Base-by-base conservation (phyloP, 176 grass and related monocot species). In the Pontederia paniculata region DNA sequence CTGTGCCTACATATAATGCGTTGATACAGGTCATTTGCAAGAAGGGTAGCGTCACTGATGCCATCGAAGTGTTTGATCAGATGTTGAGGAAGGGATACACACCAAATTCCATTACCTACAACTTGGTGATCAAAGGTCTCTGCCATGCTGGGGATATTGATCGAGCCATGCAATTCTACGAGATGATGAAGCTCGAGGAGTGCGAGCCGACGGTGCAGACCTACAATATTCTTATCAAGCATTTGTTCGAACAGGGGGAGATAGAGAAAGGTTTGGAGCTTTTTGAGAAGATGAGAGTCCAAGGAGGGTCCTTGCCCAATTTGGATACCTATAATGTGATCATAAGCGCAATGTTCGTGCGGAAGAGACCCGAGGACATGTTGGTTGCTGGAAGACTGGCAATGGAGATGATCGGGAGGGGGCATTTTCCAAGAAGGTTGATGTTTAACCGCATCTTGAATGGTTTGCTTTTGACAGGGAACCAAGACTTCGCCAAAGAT, bases 271-370 rank as follows among this genome's bases (percentile, higher is more conserved):
- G 71, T 17, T 45, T 97, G 57, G 66, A 76, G 63, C 61, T 97
- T 49, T 97, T 97, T 41, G 67, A 67, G 28, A 90, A 25, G 42
- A 97, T 97, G 93, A 74, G 77, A 12, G 70, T 74, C 45, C 66
- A 75, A 49, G 77, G 72, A 60, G 54, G 52, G 6, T 90, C 80
- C 73, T 73, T 97, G 62, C 86, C 93, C 13, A 90, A 97, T 48
- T 76, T 85, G 55, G 91, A 97, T 65, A 90, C 80, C 15, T 97
- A 84, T 55, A 97, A 97, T 47, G 80, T 97, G 19, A 71, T 97
- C 54, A 90, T 97, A 62, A 88, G 86, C 54, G 78, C 83, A 19
- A 97, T 97, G 91, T 97, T 97, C 80, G 69, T 78, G 48, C 81
- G 86, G 57, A 97, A 78, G 72, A 86, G 80, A 64, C 67, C 70